Base-by-base conservation (phyloP, 768 basidiomycete species). In the Mycena haematopus region DNA sequence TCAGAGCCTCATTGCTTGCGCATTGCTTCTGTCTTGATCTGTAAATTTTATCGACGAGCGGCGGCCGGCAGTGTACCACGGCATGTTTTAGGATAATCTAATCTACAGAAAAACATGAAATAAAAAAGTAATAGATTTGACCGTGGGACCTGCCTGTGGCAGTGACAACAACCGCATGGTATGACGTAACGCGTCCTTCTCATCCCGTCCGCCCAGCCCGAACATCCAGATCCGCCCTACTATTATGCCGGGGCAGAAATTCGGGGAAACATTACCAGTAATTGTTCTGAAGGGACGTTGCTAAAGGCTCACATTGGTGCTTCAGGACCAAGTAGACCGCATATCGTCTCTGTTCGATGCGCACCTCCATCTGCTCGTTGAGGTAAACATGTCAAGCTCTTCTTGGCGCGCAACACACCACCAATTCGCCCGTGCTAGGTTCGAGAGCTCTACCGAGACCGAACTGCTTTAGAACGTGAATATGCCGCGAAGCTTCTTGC, bases 271-370 rank as follows among this genome's bases (percentile, higher is more conserved):
- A 51, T 77, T 89, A 56, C 87, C 86, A 67, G 87, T 88, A 79
- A 77, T 58, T 56, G 60, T 59, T 25, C 31, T 11, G 1, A 49
- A 29, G 52, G 42, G 56, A 56, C 55, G 52, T 6, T 65, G 38
- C 29, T 50, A 42, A 49, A 27, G 31, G 58, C 58, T 50, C 46
- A 60, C 60, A 51, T 53, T 46, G 29, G 44, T 36, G 62, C 62
- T 59, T 31, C 70, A 92, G 90, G 91, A 91, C 70, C 90, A 91
- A 78, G 86, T 89, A 21, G 89, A 91, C 52, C 78, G 82, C 56
- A 84, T 92, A 60, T 75, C 82, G 13, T 72, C 69, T 25, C 70
- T 85, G 17, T 85, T 89, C 65, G 86, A 89, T 66, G 78, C 83
- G 21, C 88, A 91, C 70, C 78, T 92, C n/a, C 84, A 82, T 65